Percentiles rank a stretch among this genome's conserved stretches.
Evolutionary conservation across 768 basidiomycete genomes (phyloP).

Genomic region (Calocybe gangraenosa): DNA sequence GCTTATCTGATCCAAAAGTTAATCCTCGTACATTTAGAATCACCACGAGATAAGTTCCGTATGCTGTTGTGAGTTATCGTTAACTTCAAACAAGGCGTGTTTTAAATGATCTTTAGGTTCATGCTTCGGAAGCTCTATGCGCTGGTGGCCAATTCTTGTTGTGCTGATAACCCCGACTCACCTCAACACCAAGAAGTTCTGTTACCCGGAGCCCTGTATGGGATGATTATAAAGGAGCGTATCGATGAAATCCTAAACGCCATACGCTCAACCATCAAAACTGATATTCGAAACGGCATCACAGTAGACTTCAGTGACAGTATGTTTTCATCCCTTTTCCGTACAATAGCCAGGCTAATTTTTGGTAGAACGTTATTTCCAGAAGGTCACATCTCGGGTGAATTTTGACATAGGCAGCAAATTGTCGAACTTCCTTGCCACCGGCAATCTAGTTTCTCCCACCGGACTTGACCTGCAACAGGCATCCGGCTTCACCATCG

Average conservation of each 20-base stretch:
- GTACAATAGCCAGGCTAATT: background rate
- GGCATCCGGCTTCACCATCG: slow-evolving; percentile 97
- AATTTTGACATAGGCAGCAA: slow-evolving; percentile 92
- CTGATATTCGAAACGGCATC: slow-evolving; percentile 74
- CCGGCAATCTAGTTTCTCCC: slow-evolving; percentile 92
- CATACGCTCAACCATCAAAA: slow-evolving; percentile 62
- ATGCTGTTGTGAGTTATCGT: slow-evolving; percentile 75
- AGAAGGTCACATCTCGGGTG: slow-evolving; percentile 66
- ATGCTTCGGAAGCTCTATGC: slow-evolving; percentile 96
- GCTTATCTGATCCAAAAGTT: slow-evolving; percentile 79
- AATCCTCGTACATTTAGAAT: slow-evolving; percentile 85
- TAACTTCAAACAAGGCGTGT: background rate
- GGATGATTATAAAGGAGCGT: slow-evolving; percentile 97
- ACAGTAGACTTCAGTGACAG: slow-evolving; percentile 88
- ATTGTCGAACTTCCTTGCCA: slow-evolving; percentile 93
- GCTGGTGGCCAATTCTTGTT: slow-evolving; percentile 84
- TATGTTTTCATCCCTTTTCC: slow-evolving; percentile 32
- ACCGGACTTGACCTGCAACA: slow-evolving; percentile 97
- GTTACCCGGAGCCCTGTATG: slow-evolving; percentile 87
- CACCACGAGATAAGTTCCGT: slow-evolving; percentile 89
- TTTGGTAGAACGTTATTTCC: slow-evolving; percentile 71
- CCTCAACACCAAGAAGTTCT: slow-evolving; percentile 98
- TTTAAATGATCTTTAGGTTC: slow-evolving; percentile 51
- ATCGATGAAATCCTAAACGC: slow-evolving; percentile 84
- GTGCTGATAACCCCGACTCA: slow-evolving; percentile 96